Evolutionary conservation across 2,329 filamentous ascomycete genomes (phyloP).

Genomic region (Chaetomium globosum): DNA sequence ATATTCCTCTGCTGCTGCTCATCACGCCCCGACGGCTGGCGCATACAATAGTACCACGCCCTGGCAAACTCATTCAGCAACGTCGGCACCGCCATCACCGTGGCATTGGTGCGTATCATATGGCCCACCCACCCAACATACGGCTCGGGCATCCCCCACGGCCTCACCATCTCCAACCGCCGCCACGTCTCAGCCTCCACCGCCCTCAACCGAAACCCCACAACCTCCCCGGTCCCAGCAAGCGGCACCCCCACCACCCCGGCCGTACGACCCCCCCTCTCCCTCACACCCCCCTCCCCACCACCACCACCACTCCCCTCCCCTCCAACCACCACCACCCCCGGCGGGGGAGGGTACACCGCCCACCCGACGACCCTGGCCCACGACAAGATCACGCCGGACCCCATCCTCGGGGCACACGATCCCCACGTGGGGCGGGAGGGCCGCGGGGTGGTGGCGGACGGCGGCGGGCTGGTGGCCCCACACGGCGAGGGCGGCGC

Average conservation of each 20-base stretch:
- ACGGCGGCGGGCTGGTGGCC: slow-evolving; percentile 41
- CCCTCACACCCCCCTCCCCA: slow-evolving; percentile 35
- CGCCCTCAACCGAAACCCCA: slow-evolving; percentile 38
- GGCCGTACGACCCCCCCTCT: slow-evolving; percentile 28
- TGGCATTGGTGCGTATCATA: slow-evolving; percentile 18
- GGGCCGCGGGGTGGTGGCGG: background rate
- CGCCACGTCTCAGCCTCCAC: slow-evolving; percentile 30
- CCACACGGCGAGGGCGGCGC: slow-evolving; percentile 50
- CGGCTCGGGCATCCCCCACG: slow-evolving; percentile 11
- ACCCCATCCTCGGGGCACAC: slow-evolving; percentile 45
- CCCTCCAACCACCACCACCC: background rate
- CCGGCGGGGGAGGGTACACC: slow-evolving; percentile 6
- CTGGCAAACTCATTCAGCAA: slow-evolving; percentile 27
- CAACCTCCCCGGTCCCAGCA: background rate
- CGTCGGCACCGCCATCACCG: slow-evolving; percentile 22
- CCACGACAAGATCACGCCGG: slow-evolving; percentile 48
- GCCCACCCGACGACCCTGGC: slow-evolving; percentile 43
- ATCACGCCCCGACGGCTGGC: background rate
- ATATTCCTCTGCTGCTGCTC: background rate
- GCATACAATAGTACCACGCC: slow-evolving; percentile 9
- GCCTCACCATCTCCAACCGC: slow-evolving; percentile 1
- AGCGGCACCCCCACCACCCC: slow-evolving; percentile 49
- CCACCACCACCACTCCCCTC: slow-evolving; percentile 34
- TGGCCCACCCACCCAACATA: slow-evolving; percentile 15
- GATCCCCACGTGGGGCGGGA: slow-evolving; percentile 45